Base-by-base conservation (phyloP, 1,284 basidiomycete species). In the Acaromyces ingoldii region DNA sequence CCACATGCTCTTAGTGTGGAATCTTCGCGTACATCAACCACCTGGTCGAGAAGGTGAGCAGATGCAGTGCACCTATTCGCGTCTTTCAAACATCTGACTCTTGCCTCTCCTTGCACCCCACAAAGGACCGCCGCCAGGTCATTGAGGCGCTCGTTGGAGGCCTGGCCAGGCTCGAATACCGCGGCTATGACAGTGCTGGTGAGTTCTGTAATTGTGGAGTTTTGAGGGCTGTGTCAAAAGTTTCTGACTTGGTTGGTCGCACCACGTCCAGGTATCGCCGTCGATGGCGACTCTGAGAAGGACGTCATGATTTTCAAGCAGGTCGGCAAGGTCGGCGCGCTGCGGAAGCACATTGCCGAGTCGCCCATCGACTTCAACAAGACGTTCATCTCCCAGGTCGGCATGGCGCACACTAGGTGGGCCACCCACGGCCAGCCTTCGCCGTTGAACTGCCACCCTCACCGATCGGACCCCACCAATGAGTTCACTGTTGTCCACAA, bases 331-430 rank as follows among this genome's bases (percentile, higher is more conserved):
- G 95, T 99, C 59, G 86, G 87, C 45, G 87, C 88, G 26, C 83
- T 99, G 54, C 88, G 91, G 78, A 89, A 95, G 81, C 85, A 88
- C 79, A 93, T 96, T 70, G 84, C 85, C 51, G 81, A 82, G 62
- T 85, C 88, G 15, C 60, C 78, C 76, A 76, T 92, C 70, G 85
- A 97, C 78, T 85, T 89, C 65, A 79, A 81, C 76, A 92, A 89
- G 81, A 82, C 84, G 30, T 88, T 86, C 77, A 76, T 91, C 55
- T 86, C 86, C 48, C 92, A 96, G 79, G 90, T 91, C 48, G 91
- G 90, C 47, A 97, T 99, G 79, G 95, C 93, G 24, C 95, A 99
- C 81, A 99, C 95, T 15, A 90, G 95, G 62, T 99, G 95, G 95
- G 95, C 95, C 2, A 99, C 95, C n/a, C 95, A 99, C 77, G 95